Conservation (phyloP, 1,284 basidiomycete species). For the Malassezia slooffiae region DNA sequence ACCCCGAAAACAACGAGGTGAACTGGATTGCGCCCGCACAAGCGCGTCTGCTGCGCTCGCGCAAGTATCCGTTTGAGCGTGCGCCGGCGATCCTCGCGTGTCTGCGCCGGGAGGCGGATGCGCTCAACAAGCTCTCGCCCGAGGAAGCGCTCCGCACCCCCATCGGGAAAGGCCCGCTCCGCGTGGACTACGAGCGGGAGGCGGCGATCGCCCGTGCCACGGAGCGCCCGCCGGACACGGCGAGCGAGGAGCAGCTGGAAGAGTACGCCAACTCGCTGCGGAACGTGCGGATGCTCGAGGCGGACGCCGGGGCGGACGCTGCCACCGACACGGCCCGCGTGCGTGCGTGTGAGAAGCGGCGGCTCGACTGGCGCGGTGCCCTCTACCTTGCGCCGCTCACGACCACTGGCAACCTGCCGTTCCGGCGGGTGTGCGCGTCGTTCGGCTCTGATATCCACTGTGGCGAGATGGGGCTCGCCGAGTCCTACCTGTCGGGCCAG, state of each 20-base stretch:
- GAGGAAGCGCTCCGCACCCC: slow-evolving; percentile 5
- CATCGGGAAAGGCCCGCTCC: slow-evolving; percentile 20
- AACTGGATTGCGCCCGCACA: slow-evolving; percentile 56
- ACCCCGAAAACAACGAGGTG: slow-evolving; percentile 55
- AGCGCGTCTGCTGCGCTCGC: slow-evolving; percentile 18
- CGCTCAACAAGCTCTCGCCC: slow-evolving; percentile 14
- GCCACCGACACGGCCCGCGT: slow-evolving; percentile 51
- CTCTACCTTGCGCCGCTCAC: slow-evolving; percentile 89
- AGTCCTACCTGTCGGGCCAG: slow-evolving; percentile 33
- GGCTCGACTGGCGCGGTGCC: slow-evolving; percentile 69
- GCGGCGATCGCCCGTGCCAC: slow-evolving; percentile 11
- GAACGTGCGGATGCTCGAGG: slow-evolving; percentile 11
- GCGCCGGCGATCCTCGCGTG: slow-evolving; percentile 24
- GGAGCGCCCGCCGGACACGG: slow-evolving; percentile 43
- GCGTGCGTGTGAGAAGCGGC: slow-evolving; percentile 70
- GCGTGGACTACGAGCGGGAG: slow-evolving; percentile 13
- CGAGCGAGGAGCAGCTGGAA: slow-evolving; percentile 24
- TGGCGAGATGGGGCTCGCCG: slow-evolving; percentile 62
- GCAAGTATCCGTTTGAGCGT: slow-evolving; percentile 27
- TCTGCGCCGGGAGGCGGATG: slow-evolving; percentile 22
- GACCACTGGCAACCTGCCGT: slow-evolving; percentile 90
- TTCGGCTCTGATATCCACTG: slow-evolving; percentile 90
- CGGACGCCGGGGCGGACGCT: slow-evolving; percentile 1
- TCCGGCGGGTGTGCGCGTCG: slow-evolving; percentile 72
- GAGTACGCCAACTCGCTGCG: slow-evolving; percentile 26